phyloP scores from a whole-genome alignment of 2,329 filamentous ascomycete genomes.

The Clarireedia monteithiana region DNA sequence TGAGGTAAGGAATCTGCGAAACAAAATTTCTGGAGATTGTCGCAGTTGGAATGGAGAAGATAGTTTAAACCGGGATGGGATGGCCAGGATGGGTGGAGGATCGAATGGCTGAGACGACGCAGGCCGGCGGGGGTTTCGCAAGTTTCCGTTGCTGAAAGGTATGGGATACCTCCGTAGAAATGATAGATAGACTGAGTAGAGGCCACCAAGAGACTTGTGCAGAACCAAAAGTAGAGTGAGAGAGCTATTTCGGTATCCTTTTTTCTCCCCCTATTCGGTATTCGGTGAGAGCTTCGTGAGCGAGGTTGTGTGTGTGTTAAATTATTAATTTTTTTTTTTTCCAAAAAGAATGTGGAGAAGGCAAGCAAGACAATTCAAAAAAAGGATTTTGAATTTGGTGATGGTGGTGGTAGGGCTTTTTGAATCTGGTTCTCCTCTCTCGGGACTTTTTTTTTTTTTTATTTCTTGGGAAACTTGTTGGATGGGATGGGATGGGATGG shows the following conservation, averaged over 20 bases:
- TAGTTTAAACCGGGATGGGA: slow-evolving; percentile 8
- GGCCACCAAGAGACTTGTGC: neutral
- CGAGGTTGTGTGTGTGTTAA: neutral
- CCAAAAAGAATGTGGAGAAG: neutral
- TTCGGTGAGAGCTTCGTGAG: too few species aligned
- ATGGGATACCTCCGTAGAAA: too few species aligned
- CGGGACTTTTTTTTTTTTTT: neutral
- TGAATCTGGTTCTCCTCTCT: neutral
- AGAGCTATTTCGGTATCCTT: neutral
- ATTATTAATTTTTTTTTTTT: neutral
- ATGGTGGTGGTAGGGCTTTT: neutral
- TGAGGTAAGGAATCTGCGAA: slow-evolving; percentile 4
- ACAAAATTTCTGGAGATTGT: slow-evolving; percentile 6
- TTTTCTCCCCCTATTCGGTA: too few species aligned
- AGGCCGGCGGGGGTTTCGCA: slow-evolving; percentile 6
- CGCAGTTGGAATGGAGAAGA: slow-evolving; percentile 10
- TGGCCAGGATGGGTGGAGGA: slow-evolving; percentile 4
- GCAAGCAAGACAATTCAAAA: neutral
- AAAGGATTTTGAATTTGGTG: neutral
- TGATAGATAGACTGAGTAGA: neutral
- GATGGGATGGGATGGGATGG: too few species aligned
- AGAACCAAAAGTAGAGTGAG: neutral
- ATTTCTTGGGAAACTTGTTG: neutral
- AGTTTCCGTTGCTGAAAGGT: slow-evolving; percentile 4
- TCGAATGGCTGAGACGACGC: slow-evolving; percentile 9